These are phyloP conservation scores for Mycena epipterygia DNA, from an alignment of 768 basidiomycete species.

Conservation along the genomic window DNA sequence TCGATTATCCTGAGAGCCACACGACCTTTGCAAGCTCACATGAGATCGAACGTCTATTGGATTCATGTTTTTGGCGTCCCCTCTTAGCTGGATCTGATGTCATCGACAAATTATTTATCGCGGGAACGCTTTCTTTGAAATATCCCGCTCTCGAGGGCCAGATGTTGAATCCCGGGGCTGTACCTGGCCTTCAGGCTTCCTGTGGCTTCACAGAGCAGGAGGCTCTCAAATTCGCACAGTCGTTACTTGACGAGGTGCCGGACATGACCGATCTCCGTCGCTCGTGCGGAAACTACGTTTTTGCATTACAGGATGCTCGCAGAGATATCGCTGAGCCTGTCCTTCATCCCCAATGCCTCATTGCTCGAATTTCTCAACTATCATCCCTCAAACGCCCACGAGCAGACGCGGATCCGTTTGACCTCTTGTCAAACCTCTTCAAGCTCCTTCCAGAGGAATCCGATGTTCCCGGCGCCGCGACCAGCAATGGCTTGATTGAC, in stretches of 20 bases:
- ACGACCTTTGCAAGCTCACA: background rate
- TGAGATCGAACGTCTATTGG: slow-evolving; percentile 7
- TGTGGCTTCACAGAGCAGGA: slow-evolving; percentile 29
- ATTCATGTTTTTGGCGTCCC: slow-evolving; percentile 16
- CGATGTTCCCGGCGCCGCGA: background rate
- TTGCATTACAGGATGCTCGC: background rate
- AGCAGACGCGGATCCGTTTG: background rate
- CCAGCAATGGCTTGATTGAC: slow-evolving; percentile 9
- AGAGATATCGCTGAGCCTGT: background rate
- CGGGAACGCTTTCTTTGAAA: slow-evolving; percentile 5
- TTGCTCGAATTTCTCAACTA: background rate
- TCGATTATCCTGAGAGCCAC: background rate
- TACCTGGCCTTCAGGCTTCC: background rate
- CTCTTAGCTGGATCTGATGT: slow-evolving; percentile 13
- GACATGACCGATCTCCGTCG: slow-evolving; percentile 6
- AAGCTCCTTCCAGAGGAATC: background rate
- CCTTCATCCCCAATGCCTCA: slow-evolving; percentile 8
- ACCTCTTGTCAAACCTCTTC: slow-evolving; percentile 8
- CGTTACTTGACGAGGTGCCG: background rate
- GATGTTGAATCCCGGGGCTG: background rate
- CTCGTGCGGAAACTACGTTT: slow-evolving; percentile 12
- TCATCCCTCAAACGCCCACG: background rate
- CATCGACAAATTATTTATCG: slow-evolving; percentile 25
- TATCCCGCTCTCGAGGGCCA: background rate
- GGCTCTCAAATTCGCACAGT: background rate